Base-by-base conservation (phyloP, 2,329 filamentous ascomycete genomes). In the Dendryphion nanum region DNA sequence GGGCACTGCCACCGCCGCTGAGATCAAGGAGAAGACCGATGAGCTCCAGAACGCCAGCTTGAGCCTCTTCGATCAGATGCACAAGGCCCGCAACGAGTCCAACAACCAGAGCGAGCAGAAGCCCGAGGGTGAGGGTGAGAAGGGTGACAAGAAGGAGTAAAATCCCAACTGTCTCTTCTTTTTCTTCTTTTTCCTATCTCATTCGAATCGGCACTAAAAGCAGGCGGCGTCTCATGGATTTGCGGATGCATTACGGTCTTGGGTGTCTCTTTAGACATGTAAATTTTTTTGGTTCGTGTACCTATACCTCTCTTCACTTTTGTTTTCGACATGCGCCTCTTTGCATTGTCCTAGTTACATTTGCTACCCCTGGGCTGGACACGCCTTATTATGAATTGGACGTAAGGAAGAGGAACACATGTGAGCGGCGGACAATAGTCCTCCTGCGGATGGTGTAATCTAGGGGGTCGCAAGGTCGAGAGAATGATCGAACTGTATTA, bases 21-120 rank as follows among this genome's bases (percentile, higher is more conserved):
- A 97, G 73, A 85, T 98, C 72, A 97, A 97, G 86, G 82, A 88
- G 76, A 96, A 96, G 88, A 94, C 88, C 61, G 93, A 97, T 55
- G 91, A 96, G 73, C 86, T 98, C 66, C 93, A 97, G 77, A 87
- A 86, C 69, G 88, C 91, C 55, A 91, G 86, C 72, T 78, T 98
- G 74, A 95, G 87, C 75, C 83, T 97, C 63, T 97, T 98, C 71
- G 93, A 97, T 78, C 96, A 97, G 86, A 95, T 98, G 88, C 91
- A 98, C 86, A 94, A 95, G 80, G 89, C 91, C 55, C 85, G 88
- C 59, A 69, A 73, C 55, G 86, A 90, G 75, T 76, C 66, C 41
- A 59, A 76, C 56, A 57, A 55, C 41, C 60, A 63, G 36, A 50
- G 64, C 53, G 54, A 67, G 50, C 61, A 65, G 49, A 59, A 70